phyloP scores from a whole-genome alignment of 371 early-diverging fungal genomes.

The Apophysomyces trapeziformis region DNA sequence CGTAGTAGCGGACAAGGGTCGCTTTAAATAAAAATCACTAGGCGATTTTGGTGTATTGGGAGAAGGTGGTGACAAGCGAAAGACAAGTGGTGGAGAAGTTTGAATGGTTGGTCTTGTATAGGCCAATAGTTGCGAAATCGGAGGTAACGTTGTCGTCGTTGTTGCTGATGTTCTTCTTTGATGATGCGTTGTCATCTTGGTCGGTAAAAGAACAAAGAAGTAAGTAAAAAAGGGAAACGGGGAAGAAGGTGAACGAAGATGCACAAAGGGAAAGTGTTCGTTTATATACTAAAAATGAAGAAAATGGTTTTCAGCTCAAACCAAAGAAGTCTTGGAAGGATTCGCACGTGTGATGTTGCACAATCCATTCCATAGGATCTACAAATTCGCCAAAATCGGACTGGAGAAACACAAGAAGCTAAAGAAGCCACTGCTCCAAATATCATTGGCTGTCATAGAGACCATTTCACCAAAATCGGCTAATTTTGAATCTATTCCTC shows the following conservation, averaged over 20 bases:
- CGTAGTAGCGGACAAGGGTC: slow-evolving; percentile 2
- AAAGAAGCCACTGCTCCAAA: too few relatives aligned
- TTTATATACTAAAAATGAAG: slow-evolving; percentile 4
- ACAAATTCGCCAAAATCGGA: neutral
- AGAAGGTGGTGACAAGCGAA: slow-evolving; percentile 11
- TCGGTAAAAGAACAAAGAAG: neutral
- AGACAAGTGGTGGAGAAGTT: slow-evolving; percentile 18
- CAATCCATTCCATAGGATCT: neutral
- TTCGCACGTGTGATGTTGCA: neutral
- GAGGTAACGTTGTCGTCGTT: neutral
- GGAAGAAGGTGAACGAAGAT: slow-evolving; percentile 2
- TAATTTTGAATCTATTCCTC: too few relatives aligned
- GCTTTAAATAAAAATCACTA: neutral
- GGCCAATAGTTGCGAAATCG: neutral
- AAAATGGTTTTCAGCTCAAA: slow-evolving; percentile 4
- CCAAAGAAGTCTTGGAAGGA: slow-evolving; percentile 15
- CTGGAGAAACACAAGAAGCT: neutral
- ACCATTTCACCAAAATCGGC: too few relatives aligned
- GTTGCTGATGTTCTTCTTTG: neutral
- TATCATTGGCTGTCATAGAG: too few relatives aligned
- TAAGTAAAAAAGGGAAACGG: slow-evolving; percentile 14
- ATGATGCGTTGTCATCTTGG: too few relatives aligned
- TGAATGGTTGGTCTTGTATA: slow-evolving; percentile 16
- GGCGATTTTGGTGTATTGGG: slow-evolving; percentile 16
- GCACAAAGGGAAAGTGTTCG: neutral